Percentiles rank a stretch among this genome's conserved stretches.
These are phyloP conservation scores for Picea engelmannii DNA, from an alignment of 83 land plant genomes.

Conservation along the genomic window DNA sequence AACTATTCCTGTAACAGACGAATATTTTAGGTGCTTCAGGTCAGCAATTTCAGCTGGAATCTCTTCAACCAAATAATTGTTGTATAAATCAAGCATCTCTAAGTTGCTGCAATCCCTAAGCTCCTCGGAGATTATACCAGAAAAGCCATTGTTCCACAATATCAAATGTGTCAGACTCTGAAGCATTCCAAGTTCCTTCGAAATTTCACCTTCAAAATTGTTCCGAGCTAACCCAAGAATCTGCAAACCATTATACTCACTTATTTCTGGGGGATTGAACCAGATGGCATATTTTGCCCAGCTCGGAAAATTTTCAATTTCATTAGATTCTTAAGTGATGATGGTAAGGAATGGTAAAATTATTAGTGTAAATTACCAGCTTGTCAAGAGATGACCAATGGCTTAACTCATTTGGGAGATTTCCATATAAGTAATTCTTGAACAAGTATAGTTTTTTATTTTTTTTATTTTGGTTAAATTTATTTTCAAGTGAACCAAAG, in stretches of 20 bases:
- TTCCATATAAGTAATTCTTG: constrained; percentile 63
- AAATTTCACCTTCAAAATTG: constrained; percentile 49
- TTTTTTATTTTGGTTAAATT: too few relatives aligned
- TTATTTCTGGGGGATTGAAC: constrained; percentile 65
- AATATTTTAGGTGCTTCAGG: constrained; percentile 29
- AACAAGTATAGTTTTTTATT: constrained; percentile 33
- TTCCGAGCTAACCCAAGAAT: constrained; percentile 74
- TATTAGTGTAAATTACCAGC: constrained; percentile 64
- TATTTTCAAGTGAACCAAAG: too few relatives aligned
- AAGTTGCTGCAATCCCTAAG: constrained; percentile 59
- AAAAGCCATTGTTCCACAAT: constrained; percentile 52
- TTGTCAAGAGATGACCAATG: constrained; percentile 41
- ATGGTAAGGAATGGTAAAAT: constrained; percentile 55
- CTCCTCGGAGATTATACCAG: constrained; percentile 63
- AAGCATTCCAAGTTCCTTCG: constrained; percentile 64
- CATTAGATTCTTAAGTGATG: constrained; percentile 54
- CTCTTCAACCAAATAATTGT: constrained; percentile 46
- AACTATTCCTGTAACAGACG: constrained; percentile 62
- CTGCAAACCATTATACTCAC: constrained; percentile 49
- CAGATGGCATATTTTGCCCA: constrained; percentile 60
- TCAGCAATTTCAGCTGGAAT: constrained; percentile 63
- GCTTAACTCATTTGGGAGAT: constrained; percentile 56
- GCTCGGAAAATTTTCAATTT: constrained; percentile 48
- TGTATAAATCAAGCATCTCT: constrained; percentile 53
- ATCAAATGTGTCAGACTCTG: constrained; percentile 39